Evolutionary conservation across 805 yeast genomes (phyloP).

Genomic region (Suhomyces canberraensis): DNA sequence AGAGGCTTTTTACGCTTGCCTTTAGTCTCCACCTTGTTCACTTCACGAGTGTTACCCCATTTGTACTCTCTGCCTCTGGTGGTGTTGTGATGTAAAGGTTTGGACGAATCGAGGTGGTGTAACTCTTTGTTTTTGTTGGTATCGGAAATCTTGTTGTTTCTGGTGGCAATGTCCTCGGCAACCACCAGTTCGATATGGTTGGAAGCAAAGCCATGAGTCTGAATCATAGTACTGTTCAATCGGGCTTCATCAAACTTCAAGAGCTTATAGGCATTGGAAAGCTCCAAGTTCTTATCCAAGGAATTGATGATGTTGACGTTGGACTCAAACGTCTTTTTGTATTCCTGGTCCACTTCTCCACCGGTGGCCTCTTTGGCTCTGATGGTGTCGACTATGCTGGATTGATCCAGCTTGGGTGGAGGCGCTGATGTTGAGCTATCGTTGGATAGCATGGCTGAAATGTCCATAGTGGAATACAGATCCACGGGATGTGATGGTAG

Average conservation of each 20-base stretch:
- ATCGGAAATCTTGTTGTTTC: conserved; percentile 17
- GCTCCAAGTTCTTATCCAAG: conserved; percentile 14
- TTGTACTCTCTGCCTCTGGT: conserved; percentile 24
- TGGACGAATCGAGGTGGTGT: conserved; percentile 13
- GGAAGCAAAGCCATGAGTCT: conserved; percentile 22
- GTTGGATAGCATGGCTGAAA: conserved; percentile 34
- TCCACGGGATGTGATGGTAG: too few relatives aligned
- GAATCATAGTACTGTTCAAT: conserved; percentile 12
- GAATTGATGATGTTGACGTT: conserved; percentile 11
- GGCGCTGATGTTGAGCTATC: conserved; percentile 17
- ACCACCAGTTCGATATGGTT: conserved; percentile 36
- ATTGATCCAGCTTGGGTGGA: conserved; percentile 1
- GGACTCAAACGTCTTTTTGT: conserved; percentile 11
- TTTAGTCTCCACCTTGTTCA: conserved; percentile 14
- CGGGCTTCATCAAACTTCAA: conserved; percentile 13
- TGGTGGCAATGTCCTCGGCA: conserved; percentile 31
- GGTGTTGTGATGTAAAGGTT: conserved; percentile 20
- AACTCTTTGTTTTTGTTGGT: conserved; percentile 20
- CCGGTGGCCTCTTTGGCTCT: neutral
- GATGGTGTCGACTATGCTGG: neutral
- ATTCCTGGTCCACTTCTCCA: conserved; percentile 6
- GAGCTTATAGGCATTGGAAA: conserved; percentile 10
- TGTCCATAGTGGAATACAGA: conserved; percentile 26
- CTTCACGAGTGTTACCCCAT: conserved; percentile 27
- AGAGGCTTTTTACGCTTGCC: conserved; percentile 10